Conservation (phyloP, 139 green algal genomes). For the Parachlorella kessleri region DNA sequence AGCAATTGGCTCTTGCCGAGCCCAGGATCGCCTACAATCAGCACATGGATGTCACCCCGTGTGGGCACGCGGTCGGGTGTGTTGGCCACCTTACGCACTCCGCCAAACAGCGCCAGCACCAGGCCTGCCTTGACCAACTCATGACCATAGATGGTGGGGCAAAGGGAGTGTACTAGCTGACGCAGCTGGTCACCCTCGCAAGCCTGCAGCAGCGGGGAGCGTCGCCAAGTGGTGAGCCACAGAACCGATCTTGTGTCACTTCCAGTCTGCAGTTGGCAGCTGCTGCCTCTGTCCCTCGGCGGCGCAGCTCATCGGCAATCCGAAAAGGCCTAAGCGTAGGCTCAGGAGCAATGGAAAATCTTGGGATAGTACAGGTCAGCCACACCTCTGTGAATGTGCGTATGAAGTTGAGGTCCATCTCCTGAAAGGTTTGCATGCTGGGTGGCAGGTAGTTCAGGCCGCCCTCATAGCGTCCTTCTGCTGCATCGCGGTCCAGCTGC, state of each 20-base stretch:
- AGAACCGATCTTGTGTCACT: no score
- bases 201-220: slow-evolving; percentile 37
- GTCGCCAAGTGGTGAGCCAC: no score
- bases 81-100: slow-evolving; percentile 68
- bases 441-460: slow-evolving; percentile 24
- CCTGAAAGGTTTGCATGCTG: slow-evolving; percentile 53
- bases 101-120: slow-evolving; percentile 88
- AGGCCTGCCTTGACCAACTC: slow-evolving; percentile 92
- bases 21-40: slow-evolving; percentile 89
- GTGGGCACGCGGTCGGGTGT: slow-evolving; percentile 41
- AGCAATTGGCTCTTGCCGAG: slow-evolving; percentile 93
- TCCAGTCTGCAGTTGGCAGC: no score
- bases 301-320: no score
- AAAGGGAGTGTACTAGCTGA: slow-evolving; percentile 83
- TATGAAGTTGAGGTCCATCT: slow-evolving; percentile 86
- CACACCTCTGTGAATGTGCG: slow-evolving; percentile 68
- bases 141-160: slow-evolving; percentile 89
- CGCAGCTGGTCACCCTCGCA: slow-evolving; percentile 71
- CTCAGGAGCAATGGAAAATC: no score
- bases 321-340: no score
- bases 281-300: no score
- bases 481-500: neutral
- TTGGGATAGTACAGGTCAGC: no score
- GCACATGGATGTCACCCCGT: slow-evolving; percentile 84
- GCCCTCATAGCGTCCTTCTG: neutral